Conservation (phyloP, 345 rosid genomes). For the Psidium guajava region DNA sequence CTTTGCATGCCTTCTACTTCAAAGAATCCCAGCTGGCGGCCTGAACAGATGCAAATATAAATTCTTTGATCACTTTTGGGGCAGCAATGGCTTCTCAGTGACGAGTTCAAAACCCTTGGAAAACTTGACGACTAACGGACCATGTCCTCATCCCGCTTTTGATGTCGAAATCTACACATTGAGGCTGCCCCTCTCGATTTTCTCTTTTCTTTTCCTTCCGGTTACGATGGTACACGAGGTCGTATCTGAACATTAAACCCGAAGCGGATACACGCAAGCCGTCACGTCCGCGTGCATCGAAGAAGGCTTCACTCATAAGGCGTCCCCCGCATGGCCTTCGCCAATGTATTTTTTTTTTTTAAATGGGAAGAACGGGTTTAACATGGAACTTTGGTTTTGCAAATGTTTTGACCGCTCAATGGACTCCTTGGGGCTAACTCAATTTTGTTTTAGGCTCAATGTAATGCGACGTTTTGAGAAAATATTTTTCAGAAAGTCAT, state of each 20-base stretch:
- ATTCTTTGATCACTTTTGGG: not conserved
- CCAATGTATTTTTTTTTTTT: not conserved
- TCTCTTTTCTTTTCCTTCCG: not conserved
- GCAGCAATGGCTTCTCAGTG: not conserved
- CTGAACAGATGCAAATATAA: not conserved
- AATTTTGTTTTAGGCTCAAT: not conserved
- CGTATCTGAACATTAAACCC: not conserved
- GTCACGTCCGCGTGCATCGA: not conserved
- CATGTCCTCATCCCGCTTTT: not conserved
- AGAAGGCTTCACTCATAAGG: not conserved
- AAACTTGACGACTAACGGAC: not conserved
- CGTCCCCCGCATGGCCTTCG: not conserved
- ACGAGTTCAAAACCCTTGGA: not conserved
- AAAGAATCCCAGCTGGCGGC: not conserved
- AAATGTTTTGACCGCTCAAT: not conserved
- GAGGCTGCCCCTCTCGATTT: not conserved
- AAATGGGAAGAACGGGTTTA: not conserved
- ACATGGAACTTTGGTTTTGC: not conserved
- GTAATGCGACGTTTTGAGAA: no score
- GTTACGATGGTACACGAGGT: no score
- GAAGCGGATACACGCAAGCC: rapidly evolving
- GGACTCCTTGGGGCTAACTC: not conserved
- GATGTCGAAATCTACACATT: not conserved
- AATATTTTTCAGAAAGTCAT: no score
- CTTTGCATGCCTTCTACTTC: not conserved